phyloP scores from a whole-genome alignment of 805 yeast genomes.

The Candida quercuum region DNA sequence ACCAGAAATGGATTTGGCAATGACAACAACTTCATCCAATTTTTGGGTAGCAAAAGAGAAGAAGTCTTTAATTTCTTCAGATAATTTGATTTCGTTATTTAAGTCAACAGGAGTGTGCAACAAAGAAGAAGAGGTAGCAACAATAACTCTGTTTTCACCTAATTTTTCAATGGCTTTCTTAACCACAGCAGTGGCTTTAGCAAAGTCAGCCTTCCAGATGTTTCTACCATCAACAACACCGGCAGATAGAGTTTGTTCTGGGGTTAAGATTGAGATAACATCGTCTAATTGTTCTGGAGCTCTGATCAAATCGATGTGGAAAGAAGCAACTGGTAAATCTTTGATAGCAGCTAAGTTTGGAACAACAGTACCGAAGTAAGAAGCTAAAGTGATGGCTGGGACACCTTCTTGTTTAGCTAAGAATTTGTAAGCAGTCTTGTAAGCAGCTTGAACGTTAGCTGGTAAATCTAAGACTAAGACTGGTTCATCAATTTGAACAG shows the following conservation, averaged over 20 bases:
- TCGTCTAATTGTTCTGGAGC: conserved; percentile 93
- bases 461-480: conserved; percentile 90
- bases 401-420: conserved; percentile 61
- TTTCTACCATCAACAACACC: conserved; percentile 99
- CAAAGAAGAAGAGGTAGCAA: conserved; percentile 93
- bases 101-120: conserved; percentile 98
- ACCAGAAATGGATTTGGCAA: conserved; percentile 84
- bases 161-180: conserved; percentile 78
- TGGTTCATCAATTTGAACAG: conserved; percentile 98
- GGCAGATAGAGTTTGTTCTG: conserved; percentile 79
- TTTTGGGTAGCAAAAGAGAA: conserved; percentile 98
- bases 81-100: conserved; percentile 84
- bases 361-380: conserved; percentile 98
- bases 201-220: conserved; percentile 97
- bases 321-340: conserved; percentile 88
- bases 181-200: conserved; percentile 79
- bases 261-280: conserved; percentile 60
- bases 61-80: conserved; percentile 92
- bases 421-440: conserved; percentile 79
- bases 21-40: conserved; percentile 81
- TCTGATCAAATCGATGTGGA: conserved; percentile 96
- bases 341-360: conserved; percentile 91
- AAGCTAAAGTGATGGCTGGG: conserved; percentile 78
- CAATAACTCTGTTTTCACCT: conserved; percentile 82
- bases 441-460: conserved; percentile 76